phyloP scores from a whole-genome alignment of 352 stramenopile genomes.

The Plasmopara viticola region DNA sequence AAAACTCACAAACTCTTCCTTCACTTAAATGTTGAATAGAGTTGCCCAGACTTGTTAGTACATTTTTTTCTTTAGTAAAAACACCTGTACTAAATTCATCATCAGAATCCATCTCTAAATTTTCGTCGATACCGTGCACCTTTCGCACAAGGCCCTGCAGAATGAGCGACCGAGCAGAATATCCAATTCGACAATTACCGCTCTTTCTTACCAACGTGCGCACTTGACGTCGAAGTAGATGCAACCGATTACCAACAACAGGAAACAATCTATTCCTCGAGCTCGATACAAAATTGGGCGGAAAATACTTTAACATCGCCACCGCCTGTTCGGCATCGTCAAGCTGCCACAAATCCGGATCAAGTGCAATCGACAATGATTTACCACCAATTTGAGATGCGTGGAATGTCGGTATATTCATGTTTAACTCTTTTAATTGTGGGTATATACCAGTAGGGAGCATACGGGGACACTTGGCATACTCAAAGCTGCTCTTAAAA shows the following conservation, averaged over 20 bases:
- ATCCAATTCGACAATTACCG: constrained; percentile 26
- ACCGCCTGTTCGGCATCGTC: constrained; percentile 61
- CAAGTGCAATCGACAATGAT: constrained; percentile 13
- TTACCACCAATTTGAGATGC: constrained; percentile 68
- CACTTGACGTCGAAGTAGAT: constrained; percentile 34
- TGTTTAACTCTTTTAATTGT: constrained; percentile 42
- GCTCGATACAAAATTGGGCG: constrained; percentile 27
- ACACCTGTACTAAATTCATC: constrained; percentile 18
- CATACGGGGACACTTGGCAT: constrained; percentile 77
- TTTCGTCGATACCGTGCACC: constrained; percentile 35
- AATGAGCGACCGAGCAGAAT: constrained; percentile 38
- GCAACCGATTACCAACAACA: constrained; percentile 29
- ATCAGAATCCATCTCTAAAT: constrained; percentile 17
- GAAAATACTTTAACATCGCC: constrained; percentile 38
- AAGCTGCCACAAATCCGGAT: constrained; percentile 45
- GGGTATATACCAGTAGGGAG: constrained; percentile 46
- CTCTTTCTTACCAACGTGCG: constrained; percentile 11
- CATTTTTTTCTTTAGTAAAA: constrained; percentile 2
- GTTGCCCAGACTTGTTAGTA: background rate
- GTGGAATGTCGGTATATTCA: constrained; percentile 79
- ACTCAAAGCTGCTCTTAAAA: constrained; percentile 87
- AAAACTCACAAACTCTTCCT: background rate
- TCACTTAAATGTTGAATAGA: background rate
- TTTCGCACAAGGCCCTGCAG: constrained; percentile 44
- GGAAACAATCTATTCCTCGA: constrained; percentile 36